These are phyloP conservation scores for Babesia sp. DNA, from an alignment of 169 alveolate genomes.

Conservation along the genomic window DNA sequence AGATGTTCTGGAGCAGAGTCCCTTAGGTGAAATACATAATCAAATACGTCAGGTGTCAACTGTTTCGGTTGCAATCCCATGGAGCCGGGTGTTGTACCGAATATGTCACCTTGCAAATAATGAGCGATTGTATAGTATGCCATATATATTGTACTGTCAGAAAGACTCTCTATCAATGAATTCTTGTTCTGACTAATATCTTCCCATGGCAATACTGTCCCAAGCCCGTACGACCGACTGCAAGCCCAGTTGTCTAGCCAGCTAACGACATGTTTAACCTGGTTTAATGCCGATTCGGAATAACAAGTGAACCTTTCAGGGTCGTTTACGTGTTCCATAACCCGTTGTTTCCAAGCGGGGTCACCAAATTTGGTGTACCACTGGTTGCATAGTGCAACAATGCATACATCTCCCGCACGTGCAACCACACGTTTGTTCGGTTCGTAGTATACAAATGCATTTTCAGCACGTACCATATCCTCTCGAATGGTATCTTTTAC, in stretches of 20 bases:
- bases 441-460: constrained; percentile 90
- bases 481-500: constrained; percentile 82
- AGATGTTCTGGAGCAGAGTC: constrained; percentile 80
- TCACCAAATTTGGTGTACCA: constrained; percentile 98
- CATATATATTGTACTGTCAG: constrained; percentile 99
- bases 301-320: constrained; percentile 71
- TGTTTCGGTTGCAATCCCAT: constrained; percentile 86
- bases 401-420: constrained; percentile 94
- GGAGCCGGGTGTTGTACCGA: constrained; percentile 86
- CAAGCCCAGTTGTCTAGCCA: constrained; percentile 96
- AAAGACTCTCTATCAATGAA: constrained; percentile 94
- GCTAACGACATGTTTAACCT: constrained; percentile 87
- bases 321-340: constrained; percentile 85
- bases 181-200: constrained; percentile 71
- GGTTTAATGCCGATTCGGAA: constrained; percentile 81
- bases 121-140: constrained; percentile 99
- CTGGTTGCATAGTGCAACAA: constrained; percentile 94
- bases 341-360: constrained; percentile 91
- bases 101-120: constrained; percentile 89
- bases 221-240: constrained; percentile 98
- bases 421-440: constrained; percentile 95
- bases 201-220: constrained; percentile 86
- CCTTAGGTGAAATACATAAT: constrained; percentile 88
- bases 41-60: constrained; percentile 92
- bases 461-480: constrained; percentile 73